These are phyloP conservation scores for Lactifluus hygrophoroides DNA, from an alignment of 768 basidiomycete species.

Conservation along the genomic window DNA sequence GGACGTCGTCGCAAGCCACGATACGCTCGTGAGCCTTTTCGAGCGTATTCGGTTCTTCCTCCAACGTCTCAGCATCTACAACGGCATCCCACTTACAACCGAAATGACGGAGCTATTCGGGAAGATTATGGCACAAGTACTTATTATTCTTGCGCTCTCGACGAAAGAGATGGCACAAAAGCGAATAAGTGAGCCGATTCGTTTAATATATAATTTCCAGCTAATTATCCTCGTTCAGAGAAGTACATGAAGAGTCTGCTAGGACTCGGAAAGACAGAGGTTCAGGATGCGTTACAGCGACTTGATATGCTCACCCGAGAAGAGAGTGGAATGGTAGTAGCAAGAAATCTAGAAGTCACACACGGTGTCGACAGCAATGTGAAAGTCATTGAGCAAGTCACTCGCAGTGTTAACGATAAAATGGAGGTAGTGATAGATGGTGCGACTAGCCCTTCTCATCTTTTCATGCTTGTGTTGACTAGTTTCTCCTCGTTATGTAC, in stretches of 20 bases:
- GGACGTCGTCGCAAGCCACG: too few relatives aligned
- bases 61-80: neutral
- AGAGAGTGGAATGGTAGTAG: neutral
- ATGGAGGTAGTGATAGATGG: neutral
- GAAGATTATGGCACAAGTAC: neutral
- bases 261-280: neutral
- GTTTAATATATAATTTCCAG: too few relatives aligned
- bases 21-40: too few relatives aligned
- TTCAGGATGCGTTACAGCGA: neutral
- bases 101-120: neutral
- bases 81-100: neutral
- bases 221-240: neutral
- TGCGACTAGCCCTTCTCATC: neutral
- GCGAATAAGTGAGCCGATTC: neutral
- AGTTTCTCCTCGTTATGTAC: neutral
- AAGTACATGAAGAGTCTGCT: neutral
- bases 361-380: neutral
- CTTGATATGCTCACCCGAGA: conserved; percentile 2
- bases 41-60: neutral
- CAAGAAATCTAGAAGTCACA: neutral
- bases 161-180: neutral
- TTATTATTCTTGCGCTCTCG: neutral
- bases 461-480: neutral
- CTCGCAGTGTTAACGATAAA: neutral
- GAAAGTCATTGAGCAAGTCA: neutral